Evolutionary conservation across 1,139 yeast species (phyloP).

Genomic region (Pneumocystis sp.): DNA sequence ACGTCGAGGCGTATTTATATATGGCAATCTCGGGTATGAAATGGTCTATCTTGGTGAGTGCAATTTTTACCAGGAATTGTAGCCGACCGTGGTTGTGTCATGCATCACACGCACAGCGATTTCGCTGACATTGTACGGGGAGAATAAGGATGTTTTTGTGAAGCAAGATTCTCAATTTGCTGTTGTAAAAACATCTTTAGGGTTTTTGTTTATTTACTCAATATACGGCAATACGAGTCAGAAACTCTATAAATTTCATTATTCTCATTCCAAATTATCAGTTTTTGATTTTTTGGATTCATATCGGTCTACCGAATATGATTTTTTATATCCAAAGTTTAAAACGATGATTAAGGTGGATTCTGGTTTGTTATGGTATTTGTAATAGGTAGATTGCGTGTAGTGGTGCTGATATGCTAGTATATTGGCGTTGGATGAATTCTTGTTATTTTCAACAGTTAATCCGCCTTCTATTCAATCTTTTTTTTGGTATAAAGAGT

Average conservation of each 20-base stretch:
- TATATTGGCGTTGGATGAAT: constrained; percentile 21
- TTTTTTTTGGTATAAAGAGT: constrained; percentile 18
- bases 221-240: constrained; percentile 18
- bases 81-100: constrained; percentile 17
- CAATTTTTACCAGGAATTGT: not conserved
- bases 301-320: constrained; percentile 28
- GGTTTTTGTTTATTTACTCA: constrained; percentile 20
- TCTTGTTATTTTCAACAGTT: constrained; percentile 21
- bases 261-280: constrained; percentile 9
- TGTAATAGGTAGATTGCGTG: not conserved
- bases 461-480: constrained; percentile 22
- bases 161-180: constrained; percentile 24
- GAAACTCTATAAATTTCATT: constrained; percentile 19
- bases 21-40: not conserved
- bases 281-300: constrained; percentile 25
- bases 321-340: constrained; percentile 22
- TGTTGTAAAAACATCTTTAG: constrained; percentile 23
- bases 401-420: not conserved
- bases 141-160: constrained; percentile 20
- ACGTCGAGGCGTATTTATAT: not conserved
- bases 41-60: not conserved
- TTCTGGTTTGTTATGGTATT: constrained; percentile 20
- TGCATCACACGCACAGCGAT: constrained; percentile 21
- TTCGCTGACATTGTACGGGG: constrained; percentile 21
- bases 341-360: constrained; percentile 21